Evolutionary conservation across 2,329 filamentous ascomycete species (phyloP), one percentile per base, ranked within the genome.

Genomic region (Scytalidium sp.): DNA sequence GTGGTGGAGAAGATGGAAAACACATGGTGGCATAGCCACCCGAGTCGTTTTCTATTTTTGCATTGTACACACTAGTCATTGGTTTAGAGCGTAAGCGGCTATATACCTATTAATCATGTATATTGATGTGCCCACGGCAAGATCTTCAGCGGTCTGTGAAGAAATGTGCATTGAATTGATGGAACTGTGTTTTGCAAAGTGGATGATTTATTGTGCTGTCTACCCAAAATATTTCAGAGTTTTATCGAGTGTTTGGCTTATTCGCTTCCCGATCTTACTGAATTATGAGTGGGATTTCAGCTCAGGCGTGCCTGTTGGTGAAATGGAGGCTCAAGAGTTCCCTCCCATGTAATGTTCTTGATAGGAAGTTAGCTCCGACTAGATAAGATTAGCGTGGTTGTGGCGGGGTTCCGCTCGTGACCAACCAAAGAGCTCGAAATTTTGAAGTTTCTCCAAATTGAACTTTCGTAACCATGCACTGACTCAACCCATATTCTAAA

Each of bases 1-100:
- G 93, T 62, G 87, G 92, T 60, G 94, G 94, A 22, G 91, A 97
- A 66, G 82, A 85, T 60, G 83, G 83, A 53, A 81, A 83, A 66
- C 63, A 66, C 52, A 60, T 64, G 57, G 53, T 27, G 32, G 32
- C 32, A 36, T 36, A 36, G 32, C 15, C 17, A n/a, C 32, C 32
- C 13, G 15, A 27, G 25, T 15, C 5, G 32, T 36, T n/a, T 36
- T 36, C 32, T 15, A 36, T 36, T 36, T n/a, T n/a, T 36, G 25
- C 13, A 15, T n/a, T 36, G 32, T 36, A 36, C 15, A 36, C 32
- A 36, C 32, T n/a, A 36, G 32, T 36, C 32, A 15, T 15, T n/a
- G 32, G 32, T 36, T 36, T 7, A 15, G 32, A 27, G n/a, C 25
- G 7, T 27, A 27, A 27, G 25, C 13, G 32, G 32, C 15, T 36